Conservation (phyloP, 495 filamentous ascomycete species). For the Tuber aestivum region DNA sequence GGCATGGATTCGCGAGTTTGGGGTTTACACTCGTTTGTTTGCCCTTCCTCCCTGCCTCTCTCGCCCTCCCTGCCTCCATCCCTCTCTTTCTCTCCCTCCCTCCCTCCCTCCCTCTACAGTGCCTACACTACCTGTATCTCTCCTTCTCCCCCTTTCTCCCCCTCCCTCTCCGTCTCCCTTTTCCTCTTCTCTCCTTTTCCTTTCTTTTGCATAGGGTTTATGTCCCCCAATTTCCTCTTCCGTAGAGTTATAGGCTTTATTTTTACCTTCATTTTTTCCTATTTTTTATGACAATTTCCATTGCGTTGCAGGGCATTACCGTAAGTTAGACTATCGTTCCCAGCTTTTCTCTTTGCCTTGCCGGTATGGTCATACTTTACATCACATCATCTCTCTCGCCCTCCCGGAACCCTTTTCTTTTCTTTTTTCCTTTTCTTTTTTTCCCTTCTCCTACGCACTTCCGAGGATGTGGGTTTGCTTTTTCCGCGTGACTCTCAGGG, state of each 20-base stretch:
- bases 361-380: background rate
- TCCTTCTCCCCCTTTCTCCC: background rate
- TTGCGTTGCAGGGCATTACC: background rate
- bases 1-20: background rate
- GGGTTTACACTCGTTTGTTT: background rate
- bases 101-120: too few species aligned
- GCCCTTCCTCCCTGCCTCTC: background rate
- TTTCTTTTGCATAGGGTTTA: background rate
- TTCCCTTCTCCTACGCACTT: constrained; percentile 3
- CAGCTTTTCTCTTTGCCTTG: background rate
- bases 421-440: constrained; percentile 3
- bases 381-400: constrained; percentile 1
- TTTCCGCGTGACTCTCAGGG: constrained; percentile 37
- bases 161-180: background rate
- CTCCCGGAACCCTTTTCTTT: background rate
- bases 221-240: background rate
- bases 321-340: background rate
- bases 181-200: background rate
- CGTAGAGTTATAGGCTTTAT: constrained; percentile 7
- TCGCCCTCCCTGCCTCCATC: background rate
- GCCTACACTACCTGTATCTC: background rate
- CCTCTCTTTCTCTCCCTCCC: background rate
- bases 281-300: constrained; percentile 9
- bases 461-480: constrained; percentile 21
- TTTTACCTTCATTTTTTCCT: too few species aligned